Conservation (phyloP, 2,329 filamentous ascomycete species). For the Xylariaceae sp. region DNA sequence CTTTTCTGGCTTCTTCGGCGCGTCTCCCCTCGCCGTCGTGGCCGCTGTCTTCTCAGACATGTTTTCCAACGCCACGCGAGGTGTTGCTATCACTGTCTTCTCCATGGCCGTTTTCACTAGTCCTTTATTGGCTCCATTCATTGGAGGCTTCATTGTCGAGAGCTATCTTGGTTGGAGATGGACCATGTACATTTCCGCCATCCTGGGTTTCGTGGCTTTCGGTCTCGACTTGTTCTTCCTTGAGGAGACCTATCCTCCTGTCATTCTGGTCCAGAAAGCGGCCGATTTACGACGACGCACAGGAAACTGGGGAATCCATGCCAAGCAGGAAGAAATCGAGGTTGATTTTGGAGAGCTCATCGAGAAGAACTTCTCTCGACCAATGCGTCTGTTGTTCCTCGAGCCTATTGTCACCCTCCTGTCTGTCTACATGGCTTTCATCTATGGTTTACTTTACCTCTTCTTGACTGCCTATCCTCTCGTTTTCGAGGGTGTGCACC, state of each 20-base stretch:
- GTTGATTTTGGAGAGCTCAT: slow-evolving; percentile 62
- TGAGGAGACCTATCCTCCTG: slow-evolving; percentile 67
- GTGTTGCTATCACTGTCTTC: slow-evolving; percentile 57
- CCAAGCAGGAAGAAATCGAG: slow-evolving; percentile 70
- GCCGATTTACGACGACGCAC: slow-evolving; percentile 60
- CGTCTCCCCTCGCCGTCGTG: slow-evolving; percentile 65
- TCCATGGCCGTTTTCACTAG: slow-evolving; percentile 64
- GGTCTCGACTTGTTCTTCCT: slow-evolving; percentile 60
- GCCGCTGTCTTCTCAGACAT: slow-evolving; percentile 71
- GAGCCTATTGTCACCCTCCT: slow-evolving; percentile 69
- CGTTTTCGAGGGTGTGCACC: slow-evolving; percentile 72
- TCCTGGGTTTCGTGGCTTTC: slow-evolving; percentile 63
- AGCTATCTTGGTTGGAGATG: slow-evolving; percentile 69
- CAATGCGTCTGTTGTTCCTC: slow-evolving; percentile 61
- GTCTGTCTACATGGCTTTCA: slow-evolving; percentile 71
- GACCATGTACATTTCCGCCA: slow-evolving; percentile 63
- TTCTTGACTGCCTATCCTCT: slow-evolving; percentile 84
- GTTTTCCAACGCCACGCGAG: slow-evolving; percentile 62
- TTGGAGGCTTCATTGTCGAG: slow-evolving; percentile 65
- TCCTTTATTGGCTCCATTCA: slow-evolving; percentile 64
- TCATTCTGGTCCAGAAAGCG: slow-evolving; percentile 61
- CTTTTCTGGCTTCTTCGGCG: slow-evolving; percentile 70
- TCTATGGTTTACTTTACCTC: slow-evolving; percentile 73
- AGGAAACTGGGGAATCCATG: slow-evolving; percentile 68
- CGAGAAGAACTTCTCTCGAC: slow-evolving; percentile 65